Conservation (phyloP, 441 rosid genomes). For the Capsella rubella region DNA sequence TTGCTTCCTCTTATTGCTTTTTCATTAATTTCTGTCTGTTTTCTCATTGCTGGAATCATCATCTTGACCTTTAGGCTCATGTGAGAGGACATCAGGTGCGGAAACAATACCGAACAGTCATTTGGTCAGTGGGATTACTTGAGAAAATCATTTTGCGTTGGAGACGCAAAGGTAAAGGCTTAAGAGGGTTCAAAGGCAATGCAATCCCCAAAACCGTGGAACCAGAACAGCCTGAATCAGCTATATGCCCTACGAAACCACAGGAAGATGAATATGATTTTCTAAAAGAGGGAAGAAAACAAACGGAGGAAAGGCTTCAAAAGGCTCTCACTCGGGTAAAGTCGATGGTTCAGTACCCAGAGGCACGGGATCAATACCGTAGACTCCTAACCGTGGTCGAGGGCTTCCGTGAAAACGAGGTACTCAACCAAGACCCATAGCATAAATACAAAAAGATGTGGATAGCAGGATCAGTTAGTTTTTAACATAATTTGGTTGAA, state of each 20-base stretch:
- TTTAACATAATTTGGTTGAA: constrained; percentile 7
- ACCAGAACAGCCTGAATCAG: constrained; percentile 41
- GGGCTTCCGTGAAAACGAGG: constrained; percentile 73
- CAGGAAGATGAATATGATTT: constrained; percentile 84
- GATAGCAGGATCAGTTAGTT: not conserved
- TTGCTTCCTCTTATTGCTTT: not conserved
- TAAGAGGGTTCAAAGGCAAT: constrained; percentile 79
- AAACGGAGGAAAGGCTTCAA: constrained; percentile 82
- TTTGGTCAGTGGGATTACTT: constrained; percentile 93
- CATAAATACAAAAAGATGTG: not conserved
- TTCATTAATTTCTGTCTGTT: constrained; percentile 4
- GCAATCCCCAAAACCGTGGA: constrained; percentile 52
- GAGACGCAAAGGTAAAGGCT: constrained; percentile 95
- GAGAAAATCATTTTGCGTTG: constrained; percentile 96
- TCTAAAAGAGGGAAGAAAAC: constrained; percentile 86
- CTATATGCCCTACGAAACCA: not conserved
- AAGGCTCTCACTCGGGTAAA: constrained; percentile 89
- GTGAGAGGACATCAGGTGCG: constrained; percentile 96
- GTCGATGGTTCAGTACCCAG: constrained; percentile 92
- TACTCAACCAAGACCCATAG: constrained; percentile 30
- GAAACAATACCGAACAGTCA: constrained; percentile 71
- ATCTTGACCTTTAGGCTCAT: constrained; percentile 68
- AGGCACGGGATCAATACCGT: constrained; percentile 89
- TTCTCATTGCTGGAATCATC: constrained; percentile 9
- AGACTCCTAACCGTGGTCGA: constrained; percentile 80